Percentiles rank a stretch among this genome's conserved stretches.
Evolutionary conservation across 148 eudicot genomes (phyloP).

Genomic region (Agrostemma githago): DNA sequence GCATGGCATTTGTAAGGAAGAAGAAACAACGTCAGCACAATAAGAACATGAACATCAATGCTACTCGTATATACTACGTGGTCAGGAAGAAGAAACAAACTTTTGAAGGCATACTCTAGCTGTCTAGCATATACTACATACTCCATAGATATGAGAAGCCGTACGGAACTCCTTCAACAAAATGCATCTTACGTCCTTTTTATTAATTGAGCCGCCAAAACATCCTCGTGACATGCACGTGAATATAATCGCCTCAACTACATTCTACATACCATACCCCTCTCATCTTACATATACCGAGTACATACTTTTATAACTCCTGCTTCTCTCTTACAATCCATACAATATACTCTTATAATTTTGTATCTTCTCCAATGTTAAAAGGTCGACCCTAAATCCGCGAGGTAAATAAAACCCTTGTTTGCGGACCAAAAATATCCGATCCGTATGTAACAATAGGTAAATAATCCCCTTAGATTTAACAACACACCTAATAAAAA

Average conservation of each 20-base stretch:
- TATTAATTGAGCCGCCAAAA: constrained; percentile 18
- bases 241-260: constrained; percentile 9
- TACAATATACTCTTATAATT: no score
- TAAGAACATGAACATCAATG: no score
- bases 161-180: constrained; percentile 5
- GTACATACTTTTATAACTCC: no score
- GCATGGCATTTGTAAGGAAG: no score
- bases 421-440: neutral
- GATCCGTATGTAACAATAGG: neutral
- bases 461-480: neutral
- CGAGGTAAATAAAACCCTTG: neutral
- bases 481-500: neutral
- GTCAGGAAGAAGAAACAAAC: neutral
- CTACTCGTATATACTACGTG: no score
- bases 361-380: neutral
- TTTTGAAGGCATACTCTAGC: neutral
- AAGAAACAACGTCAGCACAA: no score
- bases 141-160: neutral
- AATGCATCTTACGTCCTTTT: neutral
- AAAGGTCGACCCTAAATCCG: neutral
- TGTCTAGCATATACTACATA: neutral
- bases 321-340: no score
- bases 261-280: neutral
- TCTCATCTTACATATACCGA: neutral
- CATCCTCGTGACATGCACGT: constrained; percentile 20